A percentile compares a stretch with the other conserved stretches of the same genome.
These are phyloP conservation scores for Luvunga scandens DNA, from an alignment of 345 rosid genomes.

Conservation along the genomic window DNA sequence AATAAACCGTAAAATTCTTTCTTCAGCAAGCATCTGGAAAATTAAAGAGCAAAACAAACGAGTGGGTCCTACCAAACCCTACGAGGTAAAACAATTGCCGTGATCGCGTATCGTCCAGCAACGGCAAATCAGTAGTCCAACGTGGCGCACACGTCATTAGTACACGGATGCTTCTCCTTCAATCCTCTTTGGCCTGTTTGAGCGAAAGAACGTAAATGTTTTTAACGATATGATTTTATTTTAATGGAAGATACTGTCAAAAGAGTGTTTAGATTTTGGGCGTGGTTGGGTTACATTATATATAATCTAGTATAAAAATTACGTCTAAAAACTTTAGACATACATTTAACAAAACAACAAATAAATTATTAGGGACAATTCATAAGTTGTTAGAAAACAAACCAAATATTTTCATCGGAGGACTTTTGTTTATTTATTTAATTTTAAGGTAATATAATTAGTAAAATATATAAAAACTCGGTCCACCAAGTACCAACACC, in stretches of 20 bases:
- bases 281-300: no score
- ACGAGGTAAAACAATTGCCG: not conserved
- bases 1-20: not conserved
- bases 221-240: no score
- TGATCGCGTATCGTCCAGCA: conserved; percentile 13
- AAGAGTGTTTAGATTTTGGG: not conserved
- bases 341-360: no score
- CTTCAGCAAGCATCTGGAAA: not conserved
- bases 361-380: no score
- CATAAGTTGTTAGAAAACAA: no score
- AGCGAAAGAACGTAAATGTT: no score
- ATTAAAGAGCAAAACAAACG: not conserved
- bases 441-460: not conserved
- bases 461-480: not conserved
- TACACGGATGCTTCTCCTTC: not conserved
- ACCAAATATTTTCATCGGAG: no score
- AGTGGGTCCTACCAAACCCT: not conserved
- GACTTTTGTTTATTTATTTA: not conserved
- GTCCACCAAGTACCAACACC: not conserved
- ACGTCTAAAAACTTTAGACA: no score
- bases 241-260: not conserved
- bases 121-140: conserved; percentile 1
- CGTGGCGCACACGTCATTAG: conserved; percentile 9
- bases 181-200: not conserved
- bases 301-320: no score